Conservation (phyloP, 2,329 filamentous ascomycete species). For the Cladosporium oxysporum region DNA sequence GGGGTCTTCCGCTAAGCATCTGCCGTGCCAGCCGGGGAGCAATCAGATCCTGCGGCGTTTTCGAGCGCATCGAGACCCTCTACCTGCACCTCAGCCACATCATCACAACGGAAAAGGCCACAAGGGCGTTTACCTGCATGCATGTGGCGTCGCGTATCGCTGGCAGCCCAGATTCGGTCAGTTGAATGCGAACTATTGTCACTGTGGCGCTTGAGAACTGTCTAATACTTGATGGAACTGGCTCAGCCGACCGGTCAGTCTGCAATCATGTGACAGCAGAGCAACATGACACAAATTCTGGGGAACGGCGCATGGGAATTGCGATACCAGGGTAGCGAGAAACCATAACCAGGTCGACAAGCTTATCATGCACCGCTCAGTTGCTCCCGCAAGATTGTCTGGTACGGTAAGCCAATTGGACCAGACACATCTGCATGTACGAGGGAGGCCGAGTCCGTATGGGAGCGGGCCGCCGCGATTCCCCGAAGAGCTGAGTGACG, state of each 20-base stretch:
- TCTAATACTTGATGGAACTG: not conserved
- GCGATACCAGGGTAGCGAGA: not conserved
- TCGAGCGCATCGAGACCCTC: not conserved
- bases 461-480: no score
- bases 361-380: no score
- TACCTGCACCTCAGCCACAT: not conserved
- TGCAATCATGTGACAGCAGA: not conserved
- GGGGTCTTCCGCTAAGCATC: not conserved
- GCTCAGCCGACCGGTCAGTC: not conserved
- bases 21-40: not conserved
- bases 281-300: not conserved
- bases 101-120: not conserved
- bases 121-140: not conserved
- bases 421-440: no score
- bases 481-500: no score
- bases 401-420: no score
- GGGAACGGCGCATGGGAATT: not conserved
- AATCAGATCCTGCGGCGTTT: not conserved
- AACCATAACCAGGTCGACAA: not conserved
- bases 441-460: no score
- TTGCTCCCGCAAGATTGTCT: no score
- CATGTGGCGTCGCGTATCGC: not conserved
- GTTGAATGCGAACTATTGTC: not conserved
- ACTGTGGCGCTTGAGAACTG: not conserved
- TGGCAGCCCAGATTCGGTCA: not conserved